Conservation (phyloP, 2,329 filamentous ascomycete species). For the Aspergillus ochraceoroseus region DNA sequence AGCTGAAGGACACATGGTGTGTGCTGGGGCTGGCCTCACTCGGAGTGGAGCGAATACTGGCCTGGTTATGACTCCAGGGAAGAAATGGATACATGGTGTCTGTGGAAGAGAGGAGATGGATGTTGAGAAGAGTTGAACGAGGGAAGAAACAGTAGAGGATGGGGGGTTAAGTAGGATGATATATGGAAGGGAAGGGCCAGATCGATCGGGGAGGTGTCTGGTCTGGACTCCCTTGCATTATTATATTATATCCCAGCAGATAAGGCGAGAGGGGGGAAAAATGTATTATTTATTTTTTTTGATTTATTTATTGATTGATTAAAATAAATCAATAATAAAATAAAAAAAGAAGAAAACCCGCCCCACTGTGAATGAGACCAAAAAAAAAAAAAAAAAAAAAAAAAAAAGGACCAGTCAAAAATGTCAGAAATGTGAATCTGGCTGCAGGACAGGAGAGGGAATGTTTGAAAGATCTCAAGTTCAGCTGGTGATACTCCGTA, state of each 20-base stretch:
- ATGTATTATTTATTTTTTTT: slow-evolving; percentile 8
- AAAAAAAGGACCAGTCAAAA: slow-evolving; percentile 17
- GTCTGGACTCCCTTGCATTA: slow-evolving; percentile 28
- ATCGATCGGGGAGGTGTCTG: slow-evolving; percentile 23
- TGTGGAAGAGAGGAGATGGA: background rate
- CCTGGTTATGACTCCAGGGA: slow-evolving; percentile 21
- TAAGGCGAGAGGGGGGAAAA: slow-evolving; percentile 23
- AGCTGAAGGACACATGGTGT: slow-evolving; percentile 22
- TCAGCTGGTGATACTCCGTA: too few species aligned
- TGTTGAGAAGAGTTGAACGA: background rate
- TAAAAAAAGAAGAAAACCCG: slow-evolving; percentile 8
- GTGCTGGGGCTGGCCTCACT: slow-evolving; percentile 22
- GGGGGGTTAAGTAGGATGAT: slow-evolving; percentile 1
- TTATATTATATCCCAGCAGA: slow-evolving; percentile 25
- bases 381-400: slow-evolving; percentile 10
- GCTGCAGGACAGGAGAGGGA: slow-evolving; percentile 11
- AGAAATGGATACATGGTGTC: slow-evolving; percentile 22
- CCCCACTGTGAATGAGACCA: slow-evolving; percentile 14
- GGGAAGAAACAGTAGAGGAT: slow-evolving; percentile 2
- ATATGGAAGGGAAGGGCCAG: slow-evolving; percentile 18
- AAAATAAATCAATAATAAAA: slow-evolving; percentile 9
- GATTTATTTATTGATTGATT: slow-evolving; percentile 6
- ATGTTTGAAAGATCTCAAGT: too few species aligned
- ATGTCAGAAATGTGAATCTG: slow-evolving; percentile 8
- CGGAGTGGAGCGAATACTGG: slow-evolving; percentile 22